Evolutionary conservation across 148 eudicot genomes (phyloP).

Genomic region (Agrostemma githago): DNA sequence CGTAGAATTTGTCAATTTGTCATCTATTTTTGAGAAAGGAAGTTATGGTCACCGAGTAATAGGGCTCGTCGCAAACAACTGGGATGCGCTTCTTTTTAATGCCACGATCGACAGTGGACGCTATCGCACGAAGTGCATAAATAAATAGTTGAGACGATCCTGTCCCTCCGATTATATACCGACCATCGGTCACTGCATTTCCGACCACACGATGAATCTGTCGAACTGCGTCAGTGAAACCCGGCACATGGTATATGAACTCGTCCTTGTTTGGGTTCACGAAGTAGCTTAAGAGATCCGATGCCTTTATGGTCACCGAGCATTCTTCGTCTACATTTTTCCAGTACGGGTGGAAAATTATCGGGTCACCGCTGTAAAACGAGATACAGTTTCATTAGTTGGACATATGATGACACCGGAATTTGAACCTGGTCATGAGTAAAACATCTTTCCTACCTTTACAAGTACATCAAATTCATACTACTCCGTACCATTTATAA

Average conservation of each 20-base stretch:
- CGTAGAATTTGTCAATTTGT: neutral
- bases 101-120: slow-evolving; percentile 10
- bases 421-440: too few relatives aligned
- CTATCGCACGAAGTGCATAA: slow-evolving; percentile 49
- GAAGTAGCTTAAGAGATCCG: slow-evolving; percentile 60
- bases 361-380: slow-evolving; percentile 68
- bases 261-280: slow-evolving; percentile 22
- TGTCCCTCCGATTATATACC: slow-evolving; percentile 52
- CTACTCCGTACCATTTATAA: too few relatives aligned
- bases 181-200: slow-evolving; percentile 42
- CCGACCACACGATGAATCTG: slow-evolving; percentile 44
- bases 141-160: slow-evolving; percentile 63
- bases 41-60: slow-evolving; percentile 46
- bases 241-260: slow-evolving; percentile 57
- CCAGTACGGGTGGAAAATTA: slow-evolving; percentile 53
- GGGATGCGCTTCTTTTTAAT: slow-evolving; percentile 26
- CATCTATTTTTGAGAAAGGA: neutral
- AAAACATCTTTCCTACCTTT: too few relatives aligned
- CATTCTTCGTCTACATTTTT: slow-evolving; percentile 34
- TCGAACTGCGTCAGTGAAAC: slow-evolving; percentile 42
- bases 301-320: slow-evolving; percentile 37
- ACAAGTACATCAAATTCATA: too few relatives aligned
- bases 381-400: too few relatives aligned
- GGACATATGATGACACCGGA: too few relatives aligned
- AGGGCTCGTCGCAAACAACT: slow-evolving; percentile 58